These are phyloP conservation scores for Russula olivacea DNA, from an alignment of 768 basidiomycete genomes.

Conservation along the genomic window DNA sequence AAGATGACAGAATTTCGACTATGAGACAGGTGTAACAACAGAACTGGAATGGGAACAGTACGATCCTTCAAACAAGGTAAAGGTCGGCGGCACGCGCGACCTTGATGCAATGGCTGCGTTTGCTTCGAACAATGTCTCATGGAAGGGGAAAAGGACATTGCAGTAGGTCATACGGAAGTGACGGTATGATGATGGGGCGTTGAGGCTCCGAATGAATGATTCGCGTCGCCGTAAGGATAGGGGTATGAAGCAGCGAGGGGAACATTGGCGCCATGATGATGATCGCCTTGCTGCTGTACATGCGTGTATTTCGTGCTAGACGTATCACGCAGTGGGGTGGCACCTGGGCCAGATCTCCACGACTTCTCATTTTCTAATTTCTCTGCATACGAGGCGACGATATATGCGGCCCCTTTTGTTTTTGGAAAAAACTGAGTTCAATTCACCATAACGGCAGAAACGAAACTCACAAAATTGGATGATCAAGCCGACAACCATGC, in stretches of 20 bases:
- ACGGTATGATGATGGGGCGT: neutral
- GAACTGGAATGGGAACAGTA: neutral
- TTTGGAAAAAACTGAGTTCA: neutral
- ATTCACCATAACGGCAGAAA: neutral
- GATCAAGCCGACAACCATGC: neutral
- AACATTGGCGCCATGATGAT: neutral
- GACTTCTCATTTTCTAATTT: conserved; percentile 4
- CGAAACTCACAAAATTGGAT: conserved; percentile 18
- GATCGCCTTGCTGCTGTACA: neutral
- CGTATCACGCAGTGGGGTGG: neutral
- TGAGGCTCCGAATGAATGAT: conserved; percentile 7
- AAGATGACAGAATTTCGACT: neutral
- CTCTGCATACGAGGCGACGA: conserved; percentile 15
- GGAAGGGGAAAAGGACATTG: neutral
- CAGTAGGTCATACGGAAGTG: neutral
- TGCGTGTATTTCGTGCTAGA: conserved; percentile 2
- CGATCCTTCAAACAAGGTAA: neutral
- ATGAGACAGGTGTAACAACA: neutral
- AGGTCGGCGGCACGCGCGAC: neutral
- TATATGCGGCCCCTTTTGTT: conserved; percentile 21
- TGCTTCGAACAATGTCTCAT: neutral
- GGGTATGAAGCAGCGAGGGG: conserved; percentile 7
- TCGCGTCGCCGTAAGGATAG: conserved; percentile 9
- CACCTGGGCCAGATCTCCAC: neutral
- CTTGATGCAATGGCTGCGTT: neutral